Conservation (phyloP, 2,329 filamentous ascomycete species). For the Pseudocercospora fijiensis region DNA sequence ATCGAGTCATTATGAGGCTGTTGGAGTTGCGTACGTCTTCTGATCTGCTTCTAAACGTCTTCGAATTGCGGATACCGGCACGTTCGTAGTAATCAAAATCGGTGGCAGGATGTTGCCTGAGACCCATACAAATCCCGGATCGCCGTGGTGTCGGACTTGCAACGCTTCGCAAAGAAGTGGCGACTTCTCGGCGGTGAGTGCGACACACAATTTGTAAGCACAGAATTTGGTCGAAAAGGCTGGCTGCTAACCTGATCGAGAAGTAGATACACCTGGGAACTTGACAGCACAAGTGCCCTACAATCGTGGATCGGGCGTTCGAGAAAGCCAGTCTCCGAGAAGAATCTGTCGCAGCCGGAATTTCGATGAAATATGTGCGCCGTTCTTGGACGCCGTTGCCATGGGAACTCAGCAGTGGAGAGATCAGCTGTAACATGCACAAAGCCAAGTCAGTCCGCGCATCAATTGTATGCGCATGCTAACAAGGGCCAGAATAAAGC, state of each 20-base stretch:
- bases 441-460: background rate
- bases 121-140: background rate
- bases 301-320: background rate
- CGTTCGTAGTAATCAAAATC: background rate
- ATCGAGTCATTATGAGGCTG: background rate
- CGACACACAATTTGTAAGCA: background rate
- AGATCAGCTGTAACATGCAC: background rate
- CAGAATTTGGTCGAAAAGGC: background rate
- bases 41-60: background rate
- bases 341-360: constrained; percentile 1
- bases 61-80: background rate
- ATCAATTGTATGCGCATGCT: background rate
- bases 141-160: background rate
- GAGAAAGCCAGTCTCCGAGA: background rate
- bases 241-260: background rate
- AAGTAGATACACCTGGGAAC: background rate
- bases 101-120: background rate
- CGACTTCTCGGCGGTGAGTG: background rate
- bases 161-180: background rate
- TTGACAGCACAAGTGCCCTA: background rate
- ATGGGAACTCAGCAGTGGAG: background rate
- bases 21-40: background rate
- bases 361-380: background rate
- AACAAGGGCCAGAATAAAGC: constrained; percentile 3
- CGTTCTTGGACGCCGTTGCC: background rate